Evolutionary conservation across 2,329 filamentous ascomycete species (phyloP).

Genomic region (Myriosclerotinia scirpicola): DNA sequence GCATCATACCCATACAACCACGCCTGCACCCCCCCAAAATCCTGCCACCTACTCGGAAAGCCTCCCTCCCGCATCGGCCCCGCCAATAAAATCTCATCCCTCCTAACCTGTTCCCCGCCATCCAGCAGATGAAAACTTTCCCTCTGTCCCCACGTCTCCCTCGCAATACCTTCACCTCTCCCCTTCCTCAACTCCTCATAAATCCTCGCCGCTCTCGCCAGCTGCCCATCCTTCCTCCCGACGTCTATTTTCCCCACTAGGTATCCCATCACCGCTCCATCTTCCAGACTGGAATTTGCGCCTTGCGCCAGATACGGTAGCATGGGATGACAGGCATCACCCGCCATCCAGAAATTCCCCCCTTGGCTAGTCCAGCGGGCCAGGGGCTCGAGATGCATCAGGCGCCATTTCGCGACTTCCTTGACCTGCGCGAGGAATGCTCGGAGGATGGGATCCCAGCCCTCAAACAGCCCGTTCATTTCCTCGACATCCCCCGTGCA

Average conservation of each 20-base stretch:
- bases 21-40: conserved; percentile 56
- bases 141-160: conserved; percentile 61
- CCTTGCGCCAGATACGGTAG: conserved; percentile 64
- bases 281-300: conserved; percentile 66
- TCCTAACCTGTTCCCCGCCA: conserved; percentile 56
- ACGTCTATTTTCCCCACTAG: conserved; percentile 51
- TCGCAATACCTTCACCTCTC: conserved; percentile 54
- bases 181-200: conserved; percentile 52
- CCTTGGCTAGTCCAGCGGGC: conserved; percentile 33
- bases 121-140: conserved; percentile 54
- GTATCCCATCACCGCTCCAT: conserved; percentile 63
- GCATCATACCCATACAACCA: conserved; percentile 68
- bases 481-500: conserved; percentile 57
- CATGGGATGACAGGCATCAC: conserved; percentile 65
- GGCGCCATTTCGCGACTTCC: conserved; percentile 66
- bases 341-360: conserved; percentile 42
- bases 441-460: conserved; percentile 62
- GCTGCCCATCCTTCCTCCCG: conserved; percentile 44
- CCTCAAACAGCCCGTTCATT: conserved; percentile 58
- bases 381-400: conserved; percentile 53
- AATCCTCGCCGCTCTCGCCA: conserved; percentile 47
- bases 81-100: conserved; percentile 56
- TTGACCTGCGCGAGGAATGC: conserved; percentile 52
- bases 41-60: conserved; percentile 65
- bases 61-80: conserved; percentile 52